Evolutionary conservation across 768 basidiomycete species (phyloP).

Genomic region (Tephrocybe sp.): DNA sequence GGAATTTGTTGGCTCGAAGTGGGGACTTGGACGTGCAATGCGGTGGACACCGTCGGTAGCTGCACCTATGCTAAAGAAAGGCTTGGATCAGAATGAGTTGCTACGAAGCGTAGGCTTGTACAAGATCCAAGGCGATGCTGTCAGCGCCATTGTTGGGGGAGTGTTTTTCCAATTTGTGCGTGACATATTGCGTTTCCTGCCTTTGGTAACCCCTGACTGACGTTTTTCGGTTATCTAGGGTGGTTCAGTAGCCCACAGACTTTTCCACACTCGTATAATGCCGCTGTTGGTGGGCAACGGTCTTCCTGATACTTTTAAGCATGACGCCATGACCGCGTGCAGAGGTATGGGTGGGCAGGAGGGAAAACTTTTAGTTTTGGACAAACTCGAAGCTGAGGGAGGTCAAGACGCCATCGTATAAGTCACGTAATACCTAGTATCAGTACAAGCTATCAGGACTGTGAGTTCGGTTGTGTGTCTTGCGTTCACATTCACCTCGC

Average conservation of each 20-base stretch:
- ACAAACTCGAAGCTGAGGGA: constrained; percentile 1
- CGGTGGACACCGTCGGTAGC: constrained; percentile 68
- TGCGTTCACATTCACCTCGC: not conserved
- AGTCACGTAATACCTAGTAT: constrained; percentile 10
- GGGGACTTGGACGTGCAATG: constrained; percentile 71
- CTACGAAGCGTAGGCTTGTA: constrained; percentile 54
- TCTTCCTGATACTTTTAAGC: constrained; percentile 45
- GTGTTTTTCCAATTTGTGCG: constrained; percentile 75
- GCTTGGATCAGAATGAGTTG: constrained; percentile 30
- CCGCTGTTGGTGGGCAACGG: constrained; percentile 39
- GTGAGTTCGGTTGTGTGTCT: constrained; percentile 10
- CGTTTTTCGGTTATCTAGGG: constrained; percentile 32
- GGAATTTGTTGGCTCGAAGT: constrained; percentile 62
- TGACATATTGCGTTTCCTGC: constrained; percentile 16
- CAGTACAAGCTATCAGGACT: constrained; percentile 15
- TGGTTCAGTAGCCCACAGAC: constrained; percentile 42
- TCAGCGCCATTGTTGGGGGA: constrained; percentile 4
- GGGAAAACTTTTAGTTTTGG: constrained; percentile 26
- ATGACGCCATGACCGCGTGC: constrained; percentile 40
- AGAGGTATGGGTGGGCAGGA: constrained; percentile 49
- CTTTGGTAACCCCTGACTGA: not conserved
- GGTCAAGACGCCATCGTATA: too few relatives aligned
- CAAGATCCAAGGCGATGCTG: constrained; percentile 11
- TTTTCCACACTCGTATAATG: constrained; percentile 49
- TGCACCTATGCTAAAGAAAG: constrained; percentile 28